Conservation (phyloP, 257 asterid genomes). For the Handroanthus guayacan region DNA sequence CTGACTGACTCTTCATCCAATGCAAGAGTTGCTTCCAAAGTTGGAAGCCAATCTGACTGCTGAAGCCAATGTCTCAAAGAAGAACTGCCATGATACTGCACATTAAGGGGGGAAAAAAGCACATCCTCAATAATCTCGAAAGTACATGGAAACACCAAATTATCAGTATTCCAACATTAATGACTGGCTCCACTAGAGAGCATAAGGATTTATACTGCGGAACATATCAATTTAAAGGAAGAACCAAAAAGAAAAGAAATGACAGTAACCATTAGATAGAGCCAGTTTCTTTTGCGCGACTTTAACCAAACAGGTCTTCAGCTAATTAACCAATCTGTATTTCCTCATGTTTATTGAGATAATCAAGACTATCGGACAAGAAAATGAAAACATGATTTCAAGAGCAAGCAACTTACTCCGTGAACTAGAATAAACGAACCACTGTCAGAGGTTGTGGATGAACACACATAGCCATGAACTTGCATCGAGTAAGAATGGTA, state of each 20-base stretch:
- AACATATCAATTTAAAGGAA: constrained; percentile 18
- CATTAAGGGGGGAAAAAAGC: constrained; percentile 8
- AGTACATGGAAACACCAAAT: constrained; percentile 7
- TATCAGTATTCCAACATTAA: constrained; percentile 22
- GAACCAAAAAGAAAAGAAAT: not conserved
- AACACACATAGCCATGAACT: constrained; percentile 89
- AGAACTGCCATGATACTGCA: constrained; percentile 90
- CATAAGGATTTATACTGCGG: constrained; percentile 6
- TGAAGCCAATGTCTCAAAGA: constrained; percentile 98
- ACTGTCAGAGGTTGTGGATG: constrained; percentile 61
- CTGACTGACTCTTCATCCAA: constrained; percentile 86
- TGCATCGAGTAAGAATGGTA: constrained; percentile 93
- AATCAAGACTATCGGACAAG: not conserved
- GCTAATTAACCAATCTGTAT: not conserved
- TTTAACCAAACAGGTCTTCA: not conserved
- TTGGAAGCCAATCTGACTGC: constrained; percentile 96
- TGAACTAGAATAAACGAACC: constrained; percentile 85
- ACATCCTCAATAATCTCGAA: constrained; percentile 24
- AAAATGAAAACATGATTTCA: not conserved
- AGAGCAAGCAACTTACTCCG: constrained; percentile 64
- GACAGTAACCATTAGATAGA: not conserved
- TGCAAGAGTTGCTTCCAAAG: constrained; percentile 93
- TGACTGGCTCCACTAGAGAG: not conserved
- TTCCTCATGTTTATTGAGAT: not conserved
- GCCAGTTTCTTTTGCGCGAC: not conserved